phyloP scores from a whole-genome alignment of 306 rosid genomes.

The Cyamopsis tetragonoloba region DNA sequence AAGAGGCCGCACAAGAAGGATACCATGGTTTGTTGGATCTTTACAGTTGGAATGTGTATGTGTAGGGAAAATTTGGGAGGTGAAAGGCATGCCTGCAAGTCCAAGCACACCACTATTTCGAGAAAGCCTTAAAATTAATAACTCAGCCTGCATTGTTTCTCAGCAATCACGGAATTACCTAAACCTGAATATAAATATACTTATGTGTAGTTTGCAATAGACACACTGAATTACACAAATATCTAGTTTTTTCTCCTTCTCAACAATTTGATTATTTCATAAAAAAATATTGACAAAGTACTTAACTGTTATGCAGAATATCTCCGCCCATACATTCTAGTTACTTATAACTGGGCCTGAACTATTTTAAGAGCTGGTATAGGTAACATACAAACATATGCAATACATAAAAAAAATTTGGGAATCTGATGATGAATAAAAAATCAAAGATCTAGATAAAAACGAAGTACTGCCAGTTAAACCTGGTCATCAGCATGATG shows the following conservation, averaged over 20 bases:
- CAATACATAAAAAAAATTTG: slow-evolving; percentile 14
- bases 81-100: slow-evolving; percentile 92
- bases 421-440: neutral
- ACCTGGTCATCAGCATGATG: slow-evolving; percentile 99
- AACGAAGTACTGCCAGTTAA: neutral
- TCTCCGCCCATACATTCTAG: neutral
- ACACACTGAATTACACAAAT: too few relatives aligned
- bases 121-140: slow-evolving; percentile 88
- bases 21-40: slow-evolving; percentile 40
- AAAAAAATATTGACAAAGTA: neutral
- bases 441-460: neutral
- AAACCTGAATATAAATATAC: too few relatives aligned
- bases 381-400: neutral
- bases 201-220: too few relatives aligned
- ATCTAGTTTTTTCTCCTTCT: too few relatives aligned
- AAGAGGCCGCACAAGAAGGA: slow-evolving; percentile 86
- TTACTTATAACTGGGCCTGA: neutral
- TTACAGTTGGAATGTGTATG: slow-evolving; percentile 30
- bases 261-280: slow-evolving; percentile 7
- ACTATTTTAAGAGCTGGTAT: slow-evolving; percentile 17
- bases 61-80: slow-evolving; percentile 71
- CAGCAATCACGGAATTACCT: slow-evolving; percentile 55
- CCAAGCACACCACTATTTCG: slow-evolving; percentile 92
- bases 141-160: slow-evolving; percentile 89
- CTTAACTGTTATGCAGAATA: neutral